A percentile compares a stretch with the other conserved stretches of the same genome.
Conservation (phyloP, 345 rosid genomes). For the Garcia nutans region DNA sequence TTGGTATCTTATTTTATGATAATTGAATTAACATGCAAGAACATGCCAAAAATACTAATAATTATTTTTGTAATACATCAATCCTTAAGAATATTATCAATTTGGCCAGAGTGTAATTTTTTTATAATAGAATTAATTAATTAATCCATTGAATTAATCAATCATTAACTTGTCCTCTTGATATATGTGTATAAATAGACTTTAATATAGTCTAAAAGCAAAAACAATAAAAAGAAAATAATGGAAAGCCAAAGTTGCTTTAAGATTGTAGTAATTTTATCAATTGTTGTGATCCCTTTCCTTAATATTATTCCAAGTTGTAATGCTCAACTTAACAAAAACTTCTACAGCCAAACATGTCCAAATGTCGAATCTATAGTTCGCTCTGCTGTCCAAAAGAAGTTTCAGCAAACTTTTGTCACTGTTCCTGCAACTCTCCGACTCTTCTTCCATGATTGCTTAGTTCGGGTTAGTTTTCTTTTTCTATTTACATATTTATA, state of each 20-base stretch:
- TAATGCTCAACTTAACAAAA: slow-evolving; percentile 39
- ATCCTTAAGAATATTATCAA: not conserved
- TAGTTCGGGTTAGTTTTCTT: slow-evolving; percentile 45
- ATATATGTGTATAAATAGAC: not conserved
- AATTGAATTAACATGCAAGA: not conserved
- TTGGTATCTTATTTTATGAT: no score
- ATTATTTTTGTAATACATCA: not conserved
- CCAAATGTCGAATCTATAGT: slow-evolving; percentile 60
- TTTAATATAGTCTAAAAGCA: no score
- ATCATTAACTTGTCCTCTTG: not conserved
- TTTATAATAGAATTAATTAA: not conserved
- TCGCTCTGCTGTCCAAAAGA: slow-evolving; percentile 46
- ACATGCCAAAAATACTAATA: not conserved
- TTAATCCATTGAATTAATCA: not conserved
- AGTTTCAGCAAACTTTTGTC: slow-evolving; percentile 60
- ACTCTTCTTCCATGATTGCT: slow-evolving; percentile 66
- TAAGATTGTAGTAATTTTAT: not conserved
- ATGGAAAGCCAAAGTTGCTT: slow-evolving; percentile 17
- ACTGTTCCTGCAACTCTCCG: slow-evolving; percentile 61
- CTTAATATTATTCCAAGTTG: not conserved
- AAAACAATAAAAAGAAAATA: not conserved
- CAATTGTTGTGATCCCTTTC: slow-evolving; percentile 14
- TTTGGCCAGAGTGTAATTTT: slow-evolving; percentile 9
- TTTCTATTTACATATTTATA: no score
- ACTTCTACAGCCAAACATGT: slow-evolving; percentile 46